Conservation (phyloP, 2,329 filamentous ascomycete species). For the Ophiocordyceps camponoti-leonardi region DNA sequence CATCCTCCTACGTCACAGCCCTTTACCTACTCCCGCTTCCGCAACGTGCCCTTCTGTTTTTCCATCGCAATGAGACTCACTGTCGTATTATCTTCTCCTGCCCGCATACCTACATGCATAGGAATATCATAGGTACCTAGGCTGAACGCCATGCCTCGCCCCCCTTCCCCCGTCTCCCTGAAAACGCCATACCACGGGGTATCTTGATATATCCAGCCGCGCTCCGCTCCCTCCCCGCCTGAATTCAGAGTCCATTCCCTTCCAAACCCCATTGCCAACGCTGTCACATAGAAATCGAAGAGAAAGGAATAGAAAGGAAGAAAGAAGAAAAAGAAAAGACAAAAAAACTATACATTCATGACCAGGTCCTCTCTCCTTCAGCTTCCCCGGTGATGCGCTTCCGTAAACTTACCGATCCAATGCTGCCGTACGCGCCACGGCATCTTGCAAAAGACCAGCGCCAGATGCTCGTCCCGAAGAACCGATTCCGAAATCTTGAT, state of each 20-base stretch:
- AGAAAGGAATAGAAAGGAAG: too few relatives aligned
- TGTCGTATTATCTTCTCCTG: too few relatives aligned
- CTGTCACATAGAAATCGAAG: too few relatives aligned
- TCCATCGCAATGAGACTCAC: too few relatives aligned
- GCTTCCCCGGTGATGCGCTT: conserved; percentile 7
- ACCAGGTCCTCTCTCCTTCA: not conserved
- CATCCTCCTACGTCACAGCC: too few relatives aligned
- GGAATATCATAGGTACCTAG: too few relatives aligned
- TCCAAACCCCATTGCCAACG: too few relatives aligned
- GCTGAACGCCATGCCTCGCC: not conserved
- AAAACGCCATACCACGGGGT: conserved; percentile 9
- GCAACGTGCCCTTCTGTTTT: too few relatives aligned
- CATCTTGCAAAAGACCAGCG: conserved; percentile 47
- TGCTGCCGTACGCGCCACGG: conserved; percentile 31
- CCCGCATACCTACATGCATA: too few relatives aligned
- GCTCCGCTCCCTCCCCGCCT: not conserved
- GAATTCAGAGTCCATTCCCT: not conserved
- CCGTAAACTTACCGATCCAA: conserved; percentile 36
- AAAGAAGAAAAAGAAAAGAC: too few relatives aligned
- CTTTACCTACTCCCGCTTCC: too few relatives aligned
- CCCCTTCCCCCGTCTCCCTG: not conserved
- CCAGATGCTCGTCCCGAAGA: conserved; percentile 40
- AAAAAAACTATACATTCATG: not conserved
- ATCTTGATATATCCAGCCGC: conserved; percentile 6
- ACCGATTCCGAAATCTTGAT: conserved; percentile 41